Evolutionary conservation across 176 grass and related monocot genomes (phyloP).

Genomic region (Canna indica): DNA sequence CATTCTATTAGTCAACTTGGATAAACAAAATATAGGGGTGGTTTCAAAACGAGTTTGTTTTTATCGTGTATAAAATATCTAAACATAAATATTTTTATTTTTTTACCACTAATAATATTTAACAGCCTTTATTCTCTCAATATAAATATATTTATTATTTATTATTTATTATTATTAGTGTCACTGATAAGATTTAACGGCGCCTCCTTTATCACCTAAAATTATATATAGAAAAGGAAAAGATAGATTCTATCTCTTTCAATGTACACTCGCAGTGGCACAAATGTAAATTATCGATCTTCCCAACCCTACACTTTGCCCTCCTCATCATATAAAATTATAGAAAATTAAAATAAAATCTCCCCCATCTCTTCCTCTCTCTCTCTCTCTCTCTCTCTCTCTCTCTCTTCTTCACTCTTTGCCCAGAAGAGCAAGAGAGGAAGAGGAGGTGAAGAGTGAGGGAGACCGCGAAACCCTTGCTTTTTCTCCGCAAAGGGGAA

Average conservation of each 20-base stretch:
- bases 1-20: too few relatives aligned
- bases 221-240: too few relatives aligned
- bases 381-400: background rate
- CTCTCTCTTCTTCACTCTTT: background rate
- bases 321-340: background rate
- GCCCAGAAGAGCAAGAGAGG: background rate
- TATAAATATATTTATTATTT: too few relatives aligned
- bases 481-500: background rate
- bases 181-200: too few relatives aligned
- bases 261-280: background rate
- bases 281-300: background rate
- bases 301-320: background rate
- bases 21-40: too few relatives aligned
- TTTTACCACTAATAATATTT: too few relatives aligned
- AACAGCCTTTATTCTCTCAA: too few relatives aligned
- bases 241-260: background rate
- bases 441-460: background rate
- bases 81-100: too few relatives aligned
- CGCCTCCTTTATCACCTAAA: too few relatives aligned
- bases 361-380: background rate
- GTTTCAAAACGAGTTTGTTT: too few relatives aligned
- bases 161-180: too few relatives aligned
- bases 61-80: too few relatives aligned
- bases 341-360: background rate
- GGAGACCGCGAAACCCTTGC: background rate